These are phyloP conservation scores for Penicillium freii DNA, from an alignment of 2,329 filamentous ascomycete genomes.

Conservation along the genomic window DNA sequence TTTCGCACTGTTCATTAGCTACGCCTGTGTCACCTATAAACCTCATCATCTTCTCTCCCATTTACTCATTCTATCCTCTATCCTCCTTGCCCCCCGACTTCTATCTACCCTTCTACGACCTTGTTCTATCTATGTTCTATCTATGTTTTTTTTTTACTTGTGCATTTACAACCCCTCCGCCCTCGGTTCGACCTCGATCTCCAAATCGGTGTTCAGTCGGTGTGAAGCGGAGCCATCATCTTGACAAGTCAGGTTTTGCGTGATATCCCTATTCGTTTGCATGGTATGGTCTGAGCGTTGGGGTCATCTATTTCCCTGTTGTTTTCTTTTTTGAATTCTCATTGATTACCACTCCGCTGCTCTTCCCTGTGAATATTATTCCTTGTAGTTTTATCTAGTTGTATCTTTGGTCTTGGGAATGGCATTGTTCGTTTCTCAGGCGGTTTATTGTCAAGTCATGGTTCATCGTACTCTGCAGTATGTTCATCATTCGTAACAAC, in stretches of 20 bases:
- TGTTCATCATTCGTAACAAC: neutral
- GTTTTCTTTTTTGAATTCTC: constrained; percentile 1
- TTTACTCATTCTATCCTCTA: neutral
- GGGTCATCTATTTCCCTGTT: constrained; percentile 12
- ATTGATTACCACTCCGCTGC: constrained; percentile 9
- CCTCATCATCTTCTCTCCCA: neutral
- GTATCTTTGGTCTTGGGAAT: constrained; percentile 3
- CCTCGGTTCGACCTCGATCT: neutral
- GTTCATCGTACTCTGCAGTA: neutral
- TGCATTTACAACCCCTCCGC: constrained; percentile 12
- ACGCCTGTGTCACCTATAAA: neutral
- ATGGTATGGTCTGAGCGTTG: constrained; percentile 24
- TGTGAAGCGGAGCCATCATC: constrained; percentile 11
- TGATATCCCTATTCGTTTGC: constrained; percentile 29
- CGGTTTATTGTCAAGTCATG: neutral
- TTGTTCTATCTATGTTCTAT: constrained; percentile 13
- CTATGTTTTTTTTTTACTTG: constrained; percentile 9
- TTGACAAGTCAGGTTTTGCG: constrained; percentile 25
- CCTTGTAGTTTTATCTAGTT: constrained; percentile 20
- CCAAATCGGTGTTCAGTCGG: neutral
- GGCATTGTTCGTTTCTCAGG: neutral
- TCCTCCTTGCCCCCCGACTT: neutral
- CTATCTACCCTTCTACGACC: constrained; percentile 7
- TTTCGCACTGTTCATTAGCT: neutral
- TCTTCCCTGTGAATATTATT: constrained; percentile 20